Conservation (phyloP, 2,329 filamentous ascomycete genomes). For the Xylaria sp. region DNA sequence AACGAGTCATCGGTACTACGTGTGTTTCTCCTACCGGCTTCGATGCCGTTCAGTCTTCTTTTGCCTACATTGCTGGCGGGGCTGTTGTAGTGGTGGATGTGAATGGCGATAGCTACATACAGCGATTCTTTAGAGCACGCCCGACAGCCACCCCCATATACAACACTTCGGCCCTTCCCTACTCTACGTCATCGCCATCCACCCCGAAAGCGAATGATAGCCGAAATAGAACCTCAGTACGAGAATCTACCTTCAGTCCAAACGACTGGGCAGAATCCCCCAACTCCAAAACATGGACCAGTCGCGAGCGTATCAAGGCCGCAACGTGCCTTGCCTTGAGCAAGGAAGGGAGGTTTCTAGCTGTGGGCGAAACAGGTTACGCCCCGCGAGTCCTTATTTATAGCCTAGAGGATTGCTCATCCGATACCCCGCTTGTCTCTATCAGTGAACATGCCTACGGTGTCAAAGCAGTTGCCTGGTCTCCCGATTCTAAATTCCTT, state of each 20-base stretch:
- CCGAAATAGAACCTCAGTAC: conserved; percentile 64
- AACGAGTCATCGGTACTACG: conserved; percentile 90
- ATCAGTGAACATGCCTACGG: conserved; percentile 92
- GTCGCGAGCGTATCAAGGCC: conserved; percentile 91
- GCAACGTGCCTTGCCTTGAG: conserved; percentile 91
- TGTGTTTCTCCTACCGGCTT: conserved; percentile 87
- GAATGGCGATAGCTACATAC: conserved; percentile 72
- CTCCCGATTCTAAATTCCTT: conserved; percentile 83
- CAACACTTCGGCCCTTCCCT: conserved; percentile 63
- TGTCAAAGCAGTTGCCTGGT: conserved; percentile 89
- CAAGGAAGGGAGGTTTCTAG: conserved; percentile 85
- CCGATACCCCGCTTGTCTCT: conserved; percentile 83
- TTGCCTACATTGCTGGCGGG: conserved; percentile 92
- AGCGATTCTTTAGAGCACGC: conserved; percentile 90
- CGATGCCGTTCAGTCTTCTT: conserved; percentile 79
- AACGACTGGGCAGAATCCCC: conserved; percentile 71
- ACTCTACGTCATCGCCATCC: conserved; percentile 61
- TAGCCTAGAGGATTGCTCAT: conserved; percentile 80
- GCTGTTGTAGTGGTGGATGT: conserved; percentile 91
- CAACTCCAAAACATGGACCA: conserved; percentile 80
- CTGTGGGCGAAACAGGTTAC: conserved; percentile 95
- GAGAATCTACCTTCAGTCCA: conserved; percentile 60
- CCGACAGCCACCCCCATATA: conserved; percentile 77
- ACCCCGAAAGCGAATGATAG: conserved; percentile 72
- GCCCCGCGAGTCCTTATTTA: conserved; percentile 92